Conservation (phyloP, 805 yeast genomes). For the Debaryomyces castellii region DNA sequence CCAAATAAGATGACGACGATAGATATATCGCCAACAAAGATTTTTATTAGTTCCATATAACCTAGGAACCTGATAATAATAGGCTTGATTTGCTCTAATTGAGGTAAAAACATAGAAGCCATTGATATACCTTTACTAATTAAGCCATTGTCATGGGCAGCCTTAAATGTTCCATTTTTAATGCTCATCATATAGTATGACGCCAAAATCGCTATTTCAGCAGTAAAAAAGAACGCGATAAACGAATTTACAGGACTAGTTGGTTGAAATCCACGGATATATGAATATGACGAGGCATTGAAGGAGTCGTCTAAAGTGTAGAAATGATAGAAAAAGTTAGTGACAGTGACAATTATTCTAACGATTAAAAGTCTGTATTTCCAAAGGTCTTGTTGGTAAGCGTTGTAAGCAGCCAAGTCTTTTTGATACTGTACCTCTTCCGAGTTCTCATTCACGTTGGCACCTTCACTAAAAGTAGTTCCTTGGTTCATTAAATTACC, state of each 20-base stretch:
- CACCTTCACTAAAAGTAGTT: constrained; percentile 1
- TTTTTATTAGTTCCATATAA: constrained; percentile 37
- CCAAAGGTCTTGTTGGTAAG: constrained; percentile 32
- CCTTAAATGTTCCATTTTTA: constrained; percentile 20
- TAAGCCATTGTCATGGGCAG: constrained; percentile 23
- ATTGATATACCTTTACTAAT: constrained; percentile 28
- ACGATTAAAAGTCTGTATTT: constrained; percentile 31
- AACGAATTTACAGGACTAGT: constrained; percentile 16
- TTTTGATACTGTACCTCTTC: constrained; percentile 26
- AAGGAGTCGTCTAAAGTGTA: constrained; percentile 17
- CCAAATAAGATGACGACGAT: constrained; percentile 41
- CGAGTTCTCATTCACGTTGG: constrained; percentile 4
- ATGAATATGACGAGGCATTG: constrained; percentile 23
- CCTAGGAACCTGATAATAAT: constrained; percentile 26
- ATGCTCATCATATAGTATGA: constrained; percentile 30
- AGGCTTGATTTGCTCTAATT: constrained; percentile 25
- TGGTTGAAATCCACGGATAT: constrained; percentile 21
- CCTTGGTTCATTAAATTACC: constrained; percentile 6
- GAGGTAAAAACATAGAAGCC: constrained; percentile 36
- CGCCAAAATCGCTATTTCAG: constrained; percentile 33
- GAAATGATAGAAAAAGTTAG: constrained; percentile 38
- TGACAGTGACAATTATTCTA: constrained; percentile 23
- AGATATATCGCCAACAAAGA: constrained; percentile 36
- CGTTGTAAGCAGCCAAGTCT: constrained; percentile 27
- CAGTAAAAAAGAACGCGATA: constrained; percentile 25